A percentile compares a stretch with the other conserved stretches of the same genome.
These are phyloP conservation scores for Anaeromyces robustus DNA, from an alignment of 192 early-diverging fungal genomes.

Conservation along the genomic window DNA sequence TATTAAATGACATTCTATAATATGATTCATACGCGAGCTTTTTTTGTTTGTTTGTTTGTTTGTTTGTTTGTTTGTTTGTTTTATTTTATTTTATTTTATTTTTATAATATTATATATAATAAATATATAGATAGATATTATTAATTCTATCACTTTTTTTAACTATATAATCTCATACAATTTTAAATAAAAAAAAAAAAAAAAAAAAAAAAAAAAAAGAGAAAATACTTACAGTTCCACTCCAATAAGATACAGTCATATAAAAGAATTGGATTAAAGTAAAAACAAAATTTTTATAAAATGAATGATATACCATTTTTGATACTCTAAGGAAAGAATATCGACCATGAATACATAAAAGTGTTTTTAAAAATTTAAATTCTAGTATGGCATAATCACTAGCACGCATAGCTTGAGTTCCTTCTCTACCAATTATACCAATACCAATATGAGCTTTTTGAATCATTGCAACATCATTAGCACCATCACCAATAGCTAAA, in stretches of 20 bases:
- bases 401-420: conserved; percentile 68
- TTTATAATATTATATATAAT: too few species aligned
- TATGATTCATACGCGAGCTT: background rate
- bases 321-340: conserved; percentile 21
- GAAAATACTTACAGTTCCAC: background rate
- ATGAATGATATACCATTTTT: background rate
- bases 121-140: too few species aligned
- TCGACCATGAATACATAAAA: conserved; percentile 36
- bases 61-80: too few species aligned
- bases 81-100: too few species aligned
- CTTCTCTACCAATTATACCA: conserved; percentile 79
- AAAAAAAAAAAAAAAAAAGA: too few species aligned
- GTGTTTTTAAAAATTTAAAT: conserved; percentile 29
- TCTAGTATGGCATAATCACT: conserved; percentile 70
- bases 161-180: too few species aligned
- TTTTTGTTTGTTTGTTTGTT: too few species aligned
- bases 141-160: too few species aligned
- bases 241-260: background rate
- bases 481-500: conserved; percentile 80
- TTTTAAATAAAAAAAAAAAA: too few species aligned
- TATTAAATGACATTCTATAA: background rate
- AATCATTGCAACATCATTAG: conserved; percentile 93
- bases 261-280: background rate
- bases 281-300: background rate
- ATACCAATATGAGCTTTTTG: conserved; percentile 85